phyloP scores from a whole-genome alignment of 2,329 filamentous ascomycete species.

The Fusarium tjaetaba region DNA sequence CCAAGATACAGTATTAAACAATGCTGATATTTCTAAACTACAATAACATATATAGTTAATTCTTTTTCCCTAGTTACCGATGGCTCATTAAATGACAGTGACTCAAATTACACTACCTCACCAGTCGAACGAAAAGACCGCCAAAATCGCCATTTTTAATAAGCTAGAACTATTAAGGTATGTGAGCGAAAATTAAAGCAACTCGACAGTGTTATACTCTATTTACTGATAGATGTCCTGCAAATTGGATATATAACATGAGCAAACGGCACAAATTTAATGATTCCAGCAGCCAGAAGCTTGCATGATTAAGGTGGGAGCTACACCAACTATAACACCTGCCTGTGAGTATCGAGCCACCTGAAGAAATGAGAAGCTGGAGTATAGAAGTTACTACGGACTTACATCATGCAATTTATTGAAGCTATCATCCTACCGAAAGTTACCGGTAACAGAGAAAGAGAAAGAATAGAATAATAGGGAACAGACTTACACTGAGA shows the following conservation, averaged over 20 bases:
- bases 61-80: neutral
- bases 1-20: neutral
- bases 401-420: neutral
- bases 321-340: neutral
- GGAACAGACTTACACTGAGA: neutral
- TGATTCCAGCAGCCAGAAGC: neutral
- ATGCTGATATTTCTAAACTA: no score
- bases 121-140: neutral
- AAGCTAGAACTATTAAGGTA: neutral
- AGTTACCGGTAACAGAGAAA: neutral
- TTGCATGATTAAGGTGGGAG: neutral
- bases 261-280: neutral
- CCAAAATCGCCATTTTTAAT: neutral
- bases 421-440: neutral
- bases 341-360: neutral
- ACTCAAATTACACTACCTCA: neutral
- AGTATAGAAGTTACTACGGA: no score
- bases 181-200: neutral
- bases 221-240: no score
- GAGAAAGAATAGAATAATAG: neutral
- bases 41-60: no score
- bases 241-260: neutral
- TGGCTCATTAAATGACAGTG: neutral
- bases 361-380: neutral
- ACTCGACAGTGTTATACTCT: accelerated